Evolutionary conservation across 495 filamentous ascomycete species (phyloP).

Genomic region (Penicillium tannophilum): DNA sequence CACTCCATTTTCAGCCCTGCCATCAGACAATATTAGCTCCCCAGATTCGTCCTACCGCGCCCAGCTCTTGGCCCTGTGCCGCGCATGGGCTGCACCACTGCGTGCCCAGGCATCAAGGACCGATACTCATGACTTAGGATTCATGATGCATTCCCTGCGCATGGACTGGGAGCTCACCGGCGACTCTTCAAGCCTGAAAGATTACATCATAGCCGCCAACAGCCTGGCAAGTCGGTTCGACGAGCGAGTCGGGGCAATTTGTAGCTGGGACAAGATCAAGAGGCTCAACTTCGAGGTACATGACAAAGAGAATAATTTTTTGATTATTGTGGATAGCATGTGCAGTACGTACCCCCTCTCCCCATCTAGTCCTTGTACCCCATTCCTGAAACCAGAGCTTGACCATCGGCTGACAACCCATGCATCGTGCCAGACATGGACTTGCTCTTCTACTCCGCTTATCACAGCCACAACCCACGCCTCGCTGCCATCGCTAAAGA

Average conservation of each 20-base stretch:
- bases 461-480: too few relatives aligned
- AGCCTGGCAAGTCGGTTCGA: conserved; percentile 40
- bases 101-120: conserved; percentile 14
- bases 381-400: too few relatives aligned
- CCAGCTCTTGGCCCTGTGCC: conserved; percentile 12
- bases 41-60: background rate
- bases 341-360: conserved; percentile 10
- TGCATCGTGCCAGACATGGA: conserved; percentile 7
- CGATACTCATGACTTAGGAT: too few relatives aligned
- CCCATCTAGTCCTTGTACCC: too few relatives aligned
- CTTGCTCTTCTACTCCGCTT: too few relatives aligned
- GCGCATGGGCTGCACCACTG: conserved; percentile 19
- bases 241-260: conserved; percentile 35
- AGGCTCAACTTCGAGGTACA: background rate
- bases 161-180: conserved; percentile 37
- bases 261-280: conserved; percentile 36
- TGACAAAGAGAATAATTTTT: conserved; percentile 6
- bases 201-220: conserved; percentile 33
- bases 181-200: conserved; percentile 21
- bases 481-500: too few relatives aligned
- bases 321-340: conserved; percentile 19
- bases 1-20: background rate
- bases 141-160: background rate
- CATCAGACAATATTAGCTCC: background rate
- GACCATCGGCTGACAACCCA: background rate